A percentile compares a stretch with the other conserved stretches of the same genome.
phyloP scores from a whole-genome alignment of 306 rosid species.

The Glycine latifolia region DNA sequence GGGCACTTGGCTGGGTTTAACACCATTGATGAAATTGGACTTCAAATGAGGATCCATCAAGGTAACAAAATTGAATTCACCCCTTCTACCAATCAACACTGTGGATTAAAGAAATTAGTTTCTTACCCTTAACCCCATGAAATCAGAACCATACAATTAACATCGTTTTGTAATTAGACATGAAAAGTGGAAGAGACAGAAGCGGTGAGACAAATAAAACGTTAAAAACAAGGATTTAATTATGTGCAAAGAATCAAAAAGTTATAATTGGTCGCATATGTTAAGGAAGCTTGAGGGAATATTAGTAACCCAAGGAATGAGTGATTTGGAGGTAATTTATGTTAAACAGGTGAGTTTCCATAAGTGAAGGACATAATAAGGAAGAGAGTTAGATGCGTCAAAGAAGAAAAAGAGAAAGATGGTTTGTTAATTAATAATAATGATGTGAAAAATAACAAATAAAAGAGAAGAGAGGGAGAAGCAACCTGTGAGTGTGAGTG shows the following conservation, averaged over 20 bases:
- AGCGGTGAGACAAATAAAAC: too few relatives aligned
- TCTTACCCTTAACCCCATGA: background rate
- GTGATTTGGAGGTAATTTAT: slow-evolving; percentile 11
- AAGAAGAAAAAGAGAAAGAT: background rate
- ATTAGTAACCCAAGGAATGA: slow-evolving; percentile 30
- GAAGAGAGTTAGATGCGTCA: too few relatives aligned
- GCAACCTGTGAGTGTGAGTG: background rate
- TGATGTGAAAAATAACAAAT: background rate
- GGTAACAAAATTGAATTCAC: background rate
- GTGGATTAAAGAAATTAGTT: background rate
- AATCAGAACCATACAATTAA: background rate
- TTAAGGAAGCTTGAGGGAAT: too few relatives aligned
- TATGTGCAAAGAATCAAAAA: background rate
- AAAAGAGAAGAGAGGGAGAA: background rate
- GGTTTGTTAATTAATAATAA: background rate
- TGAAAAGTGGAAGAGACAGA: background rate
- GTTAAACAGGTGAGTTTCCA: background rate
- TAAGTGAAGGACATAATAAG: background rate
- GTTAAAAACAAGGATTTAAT: background rate
- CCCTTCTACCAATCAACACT: slow-evolving; percentile 20
- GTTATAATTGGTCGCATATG: background rate
- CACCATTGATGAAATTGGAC: slow-evolving; percentile 36
- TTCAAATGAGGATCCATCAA: slow-evolving; percentile 51
- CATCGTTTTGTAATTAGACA: background rate
- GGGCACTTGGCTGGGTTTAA: slow-evolving; percentile 21